Evolutionary conservation across 176 grass and related monocot genomes (phyloP).

Genomic region (Eragrostis curvula): DNA sequence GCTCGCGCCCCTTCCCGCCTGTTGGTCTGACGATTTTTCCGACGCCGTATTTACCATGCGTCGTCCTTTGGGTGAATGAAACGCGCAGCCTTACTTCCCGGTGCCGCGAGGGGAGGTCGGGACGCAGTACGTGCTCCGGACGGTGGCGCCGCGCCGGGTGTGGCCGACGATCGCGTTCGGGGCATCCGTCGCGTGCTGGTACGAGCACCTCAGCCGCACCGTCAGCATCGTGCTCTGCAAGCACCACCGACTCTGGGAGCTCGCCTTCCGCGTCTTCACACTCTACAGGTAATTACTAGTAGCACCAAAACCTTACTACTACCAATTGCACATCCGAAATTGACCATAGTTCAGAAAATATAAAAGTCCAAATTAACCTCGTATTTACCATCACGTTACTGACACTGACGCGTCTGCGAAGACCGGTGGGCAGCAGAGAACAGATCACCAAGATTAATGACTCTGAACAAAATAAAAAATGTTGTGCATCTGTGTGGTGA

Average conservation of each 20-base stretch:
- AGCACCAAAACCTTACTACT: too few relatives aligned
- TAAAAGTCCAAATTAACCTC: background rate
- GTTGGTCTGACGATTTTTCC: background rate
- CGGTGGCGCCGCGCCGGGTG: slow-evolving; percentile 85
- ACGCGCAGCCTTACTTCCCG: slow-evolving; percentile 75
- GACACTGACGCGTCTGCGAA: background rate
- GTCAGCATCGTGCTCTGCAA: slow-evolving; percentile 91
- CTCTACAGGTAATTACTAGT: slow-evolving; percentile 78
- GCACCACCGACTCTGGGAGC: slow-evolving; percentile 89
- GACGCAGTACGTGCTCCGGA: slow-evolving; percentile 79
- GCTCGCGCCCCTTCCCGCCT: too few relatives aligned
- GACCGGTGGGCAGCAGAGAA: background rate
- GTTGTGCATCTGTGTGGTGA: background rate
- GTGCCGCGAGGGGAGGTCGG: slow-evolving; percentile 70
- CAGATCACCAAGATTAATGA: background rate
- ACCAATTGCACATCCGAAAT: background rate
- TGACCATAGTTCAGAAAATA: background rate
- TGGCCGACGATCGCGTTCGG: slow-evolving; percentile 90
- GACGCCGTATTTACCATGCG: too few relatives aligned
- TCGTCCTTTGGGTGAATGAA: background rate
- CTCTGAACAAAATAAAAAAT: background rate
- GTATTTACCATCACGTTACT: background rate
- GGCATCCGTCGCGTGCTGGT: slow-evolving; percentile 89
- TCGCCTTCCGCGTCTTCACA: slow-evolving; percentile 76
- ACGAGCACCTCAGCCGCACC: slow-evolving; percentile 90